Evolutionary conservation across 176 grass and related monocot genomes (phyloP).

Genomic region (Saccharum officinarum): DNA sequence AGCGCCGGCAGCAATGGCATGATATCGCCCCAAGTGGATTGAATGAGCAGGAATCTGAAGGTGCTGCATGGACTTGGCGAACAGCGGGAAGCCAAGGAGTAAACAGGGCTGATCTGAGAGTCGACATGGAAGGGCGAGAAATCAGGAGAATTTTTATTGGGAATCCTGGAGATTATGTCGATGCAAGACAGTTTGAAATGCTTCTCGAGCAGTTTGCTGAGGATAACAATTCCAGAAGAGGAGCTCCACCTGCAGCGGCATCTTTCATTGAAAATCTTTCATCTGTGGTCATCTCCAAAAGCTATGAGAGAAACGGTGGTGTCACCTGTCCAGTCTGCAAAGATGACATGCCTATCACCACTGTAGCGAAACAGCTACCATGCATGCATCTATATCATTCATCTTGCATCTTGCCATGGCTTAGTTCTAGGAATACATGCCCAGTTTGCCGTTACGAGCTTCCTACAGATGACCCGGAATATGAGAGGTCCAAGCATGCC

Average conservation of each 20-base stretch:
- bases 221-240: constrained; percentile 58
- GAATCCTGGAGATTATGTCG: constrained; percentile 75
- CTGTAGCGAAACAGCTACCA: constrained; percentile 68
- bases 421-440: constrained; percentile 79
- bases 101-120: constrained; percentile 30
- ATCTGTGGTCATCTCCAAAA: constrained; percentile 57
- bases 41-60: constrained; percentile 36
- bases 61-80: constrained; percentile 43
- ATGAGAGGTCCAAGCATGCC: constrained; percentile 57
- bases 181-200: constrained; percentile 67
- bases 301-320: constrained; percentile 49
- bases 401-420: constrained; percentile 82
- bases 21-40: constrained; percentile 22
- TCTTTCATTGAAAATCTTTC: constrained; percentile 55
- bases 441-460: constrained; percentile 88
- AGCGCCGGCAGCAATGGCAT: constrained; percentile 35
- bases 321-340: constrained; percentile 89
- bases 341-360: constrained; percentile 49
- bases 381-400: constrained; percentile 84
- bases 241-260: constrained; percentile 71
- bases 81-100: constrained; percentile 14
- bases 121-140: constrained; percentile 34
- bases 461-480: constrained; percentile 72
- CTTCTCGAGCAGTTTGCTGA: constrained; percentile 82
- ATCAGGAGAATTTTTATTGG: constrained; percentile 46